Conservation (phyloP, 768 basidiomycete species). For the Russula olivacea region DNA sequence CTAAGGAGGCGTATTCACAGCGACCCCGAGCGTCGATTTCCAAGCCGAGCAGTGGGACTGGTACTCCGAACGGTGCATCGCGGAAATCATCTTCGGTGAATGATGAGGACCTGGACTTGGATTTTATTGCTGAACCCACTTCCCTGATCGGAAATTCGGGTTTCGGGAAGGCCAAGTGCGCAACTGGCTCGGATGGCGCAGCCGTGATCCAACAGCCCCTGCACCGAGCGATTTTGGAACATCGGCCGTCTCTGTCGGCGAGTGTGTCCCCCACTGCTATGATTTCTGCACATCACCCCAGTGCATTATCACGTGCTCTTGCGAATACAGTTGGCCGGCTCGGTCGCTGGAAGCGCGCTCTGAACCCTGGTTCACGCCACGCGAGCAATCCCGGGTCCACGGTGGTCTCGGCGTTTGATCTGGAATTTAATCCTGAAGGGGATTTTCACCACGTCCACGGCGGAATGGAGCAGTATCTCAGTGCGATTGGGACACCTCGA, state of each 20-base stretch:
- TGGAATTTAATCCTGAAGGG: slow-evolving; percentile 54
- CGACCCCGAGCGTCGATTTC: slow-evolving; percentile 32
- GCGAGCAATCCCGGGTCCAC: slow-evolving; percentile 31
- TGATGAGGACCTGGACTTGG: slow-evolving; percentile 73
- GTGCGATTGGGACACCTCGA: slow-evolving; percentile 40
- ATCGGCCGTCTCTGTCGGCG: slow-evolving; percentile 36
- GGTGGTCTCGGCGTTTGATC: slow-evolving; percentile 64
- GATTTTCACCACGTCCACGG: slow-evolving; percentile 57
- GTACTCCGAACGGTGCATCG: slow-evolving; percentile 8
- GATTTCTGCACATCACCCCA: slow-evolving; percentile 48
- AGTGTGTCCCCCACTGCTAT: slow-evolving; percentile 39
- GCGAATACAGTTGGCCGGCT: slow-evolving; percentile 78
- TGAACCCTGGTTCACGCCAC: slow-evolving; percentile 46
- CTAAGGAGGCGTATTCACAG: slow-evolving; percentile 54
- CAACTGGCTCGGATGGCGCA: slow-evolving; percentile 14
- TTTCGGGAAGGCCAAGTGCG: slow-evolving; percentile 19
- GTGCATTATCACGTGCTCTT: slow-evolving; percentile 65
- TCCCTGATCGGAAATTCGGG: slow-evolving; percentile 19
- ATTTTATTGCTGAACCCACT: slow-evolving; percentile 56
- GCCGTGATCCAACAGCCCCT: slow-evolving; percentile 55
- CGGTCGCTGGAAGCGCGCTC: slow-evolving; percentile 75
- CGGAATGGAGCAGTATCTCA: slow-evolving; percentile 62
- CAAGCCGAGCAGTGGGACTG: slow-evolving; percentile 27
- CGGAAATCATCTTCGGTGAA: slow-evolving; percentile 39
- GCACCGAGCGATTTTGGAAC: slow-evolving; percentile 45